Base-by-base conservation (phyloP, 1,139 yeast genomes). In the Magnusiomyces fungicola region DNA sequence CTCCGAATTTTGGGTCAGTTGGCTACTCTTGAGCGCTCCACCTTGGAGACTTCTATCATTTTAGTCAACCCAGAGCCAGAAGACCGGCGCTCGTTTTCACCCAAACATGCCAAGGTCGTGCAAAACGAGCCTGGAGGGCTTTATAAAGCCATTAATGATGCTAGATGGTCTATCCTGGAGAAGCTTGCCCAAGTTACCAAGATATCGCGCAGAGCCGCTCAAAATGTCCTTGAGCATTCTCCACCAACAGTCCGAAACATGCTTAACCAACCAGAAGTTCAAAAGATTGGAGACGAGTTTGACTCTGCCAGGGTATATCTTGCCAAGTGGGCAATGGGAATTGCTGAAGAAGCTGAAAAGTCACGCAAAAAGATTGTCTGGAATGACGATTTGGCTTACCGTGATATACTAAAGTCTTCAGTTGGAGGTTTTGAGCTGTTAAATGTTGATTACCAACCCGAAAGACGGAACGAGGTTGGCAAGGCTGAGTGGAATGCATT, bases 241-340 rank as follows among this genome's bases (percentile, higher is more conserved):
- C 72, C 76, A 5, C 78, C 80, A 1, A 58, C 73, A 21, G 75
- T 89, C 16, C 78, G 79, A 55, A 78, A 78, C 50, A 66, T 86
- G 54, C 70, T 92, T 49, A 76, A 74, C 52, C 81, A 83, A 56
- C 94, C 96, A 0, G 95, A 89, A 58, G 95, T 90, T 3, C 77
- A 75, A 58, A 77, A 74, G 50, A 79, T 90, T 25, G 88, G 94
- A 51, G 89, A 88, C 56, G 98, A 92, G 56, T 92, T 89, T 63
- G 97, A 90, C 61, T 81, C 92, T 45, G 97, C 97, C 0, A 75
- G 90, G 48, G 85, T 89, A 3, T 92, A 89, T 64, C 72, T 92
- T 53, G 97, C 98, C 3, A 89, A 89, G 69, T 92, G 98, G 98
- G 97, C 98, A 0, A 78, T 88, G 60, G 89, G 89, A 38, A 95